Base-by-base conservation (phyloP, 176 grass and related monocot species). In the Zea luxurians region DNA sequence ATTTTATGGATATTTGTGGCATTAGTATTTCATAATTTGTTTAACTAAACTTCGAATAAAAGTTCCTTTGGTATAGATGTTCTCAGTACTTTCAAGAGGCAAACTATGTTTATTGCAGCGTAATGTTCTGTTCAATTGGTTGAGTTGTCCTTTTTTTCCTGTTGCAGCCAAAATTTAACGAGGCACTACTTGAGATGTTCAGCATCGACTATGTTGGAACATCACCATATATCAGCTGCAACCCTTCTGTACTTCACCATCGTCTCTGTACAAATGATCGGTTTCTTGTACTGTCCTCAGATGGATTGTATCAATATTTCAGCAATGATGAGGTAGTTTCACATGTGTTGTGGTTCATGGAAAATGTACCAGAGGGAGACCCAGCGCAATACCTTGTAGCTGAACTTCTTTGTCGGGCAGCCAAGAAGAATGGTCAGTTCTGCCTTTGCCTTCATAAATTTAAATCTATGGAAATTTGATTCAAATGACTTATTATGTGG, bases 251-350 rank as follows among this genome's bases (percentile, higher is more conserved):
- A 45, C 85, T 90, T 81, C 93, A 96, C 75, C 93, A 88, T 74
- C 87, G 68, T 61, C 87, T 96, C 64, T 90, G 85, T 41, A 71
- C 90, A 57, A 89, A 78, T 48, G 93, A 96, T 70, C 82, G 72
- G 48, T 96, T 96, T 79, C 85, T 96, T 69, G 85, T 96, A 50
- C 87, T 96, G 27, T 96, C 93, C 17, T 92, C 93, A 71, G 93
- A 96, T 68, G 93, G 93, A 57, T 78, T 96, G 17, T 96, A 96
- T 74, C 90, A 96, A 82, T 96, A 92, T 81, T 92, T 96, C 73
- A 92, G 79, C 79, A 96, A 96, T 70, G 93, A 96, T 9, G 93
- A 96, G 83, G 93, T 96, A 15, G 90, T 96, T 80, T 88, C 90
- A 8, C 93, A 96, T 81, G 87, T 96, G 63, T 80, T 85, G 12